Evolutionary conservation across 2,329 filamentous ascomycete species (phyloP).

Genomic region (Tympanopsis confertula): DNA sequence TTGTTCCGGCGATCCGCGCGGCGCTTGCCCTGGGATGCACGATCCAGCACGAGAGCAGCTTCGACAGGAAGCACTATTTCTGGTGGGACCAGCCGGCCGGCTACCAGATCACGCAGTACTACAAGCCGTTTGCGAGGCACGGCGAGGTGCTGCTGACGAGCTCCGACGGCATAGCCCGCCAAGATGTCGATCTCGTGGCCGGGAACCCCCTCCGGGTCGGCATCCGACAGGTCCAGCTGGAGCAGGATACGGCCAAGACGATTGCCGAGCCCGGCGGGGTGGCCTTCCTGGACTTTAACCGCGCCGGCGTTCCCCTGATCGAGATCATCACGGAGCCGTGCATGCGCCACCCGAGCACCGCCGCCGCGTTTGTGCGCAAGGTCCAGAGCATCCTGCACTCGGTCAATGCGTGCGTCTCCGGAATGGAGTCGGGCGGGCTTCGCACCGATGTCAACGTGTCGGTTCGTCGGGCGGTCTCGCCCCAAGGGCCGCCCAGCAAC

Average conservation of each 20-base stretch:
- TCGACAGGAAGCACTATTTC: constrained; percentile 97
- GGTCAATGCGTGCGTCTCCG: constrained; percentile 75
- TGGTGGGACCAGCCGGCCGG: constrained; percentile 95
- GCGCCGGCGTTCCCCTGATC: constrained; percentile 79
- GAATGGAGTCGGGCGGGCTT: constrained; percentile 87
- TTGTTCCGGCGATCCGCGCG: constrained; percentile 82
- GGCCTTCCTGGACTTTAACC: constrained; percentile 84
- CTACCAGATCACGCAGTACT: constrained; percentile 97
- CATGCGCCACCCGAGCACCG: constrained; percentile 76
- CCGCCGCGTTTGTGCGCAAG: constrained; percentile 79
- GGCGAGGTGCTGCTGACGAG: constrained; percentile 61
- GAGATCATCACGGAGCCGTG: constrained; percentile 91
- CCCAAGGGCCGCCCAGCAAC: constrained; percentile 49
- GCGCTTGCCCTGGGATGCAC: constrained; percentile 74
- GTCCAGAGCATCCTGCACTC: constrained; percentile 69
- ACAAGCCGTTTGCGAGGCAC: constrained; percentile 58
- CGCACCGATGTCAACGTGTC: constrained; percentile 94
- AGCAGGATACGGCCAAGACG: constrained; percentile 96
- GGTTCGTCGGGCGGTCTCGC: constrained; percentile 49
- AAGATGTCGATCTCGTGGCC: constrained; percentile 58
- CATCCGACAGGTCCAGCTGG: constrained; percentile 90
- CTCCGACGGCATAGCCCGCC: constrained; percentile 68
- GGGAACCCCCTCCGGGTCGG: constrained; percentile 36
- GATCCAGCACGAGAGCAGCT: constrained; percentile 66
- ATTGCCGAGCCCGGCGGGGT: constrained; percentile 62